Evolutionary conservation across 192 early-diverging fungal genomes (phyloP).

Genomic region (Chytriomyces sp.): DNA sequence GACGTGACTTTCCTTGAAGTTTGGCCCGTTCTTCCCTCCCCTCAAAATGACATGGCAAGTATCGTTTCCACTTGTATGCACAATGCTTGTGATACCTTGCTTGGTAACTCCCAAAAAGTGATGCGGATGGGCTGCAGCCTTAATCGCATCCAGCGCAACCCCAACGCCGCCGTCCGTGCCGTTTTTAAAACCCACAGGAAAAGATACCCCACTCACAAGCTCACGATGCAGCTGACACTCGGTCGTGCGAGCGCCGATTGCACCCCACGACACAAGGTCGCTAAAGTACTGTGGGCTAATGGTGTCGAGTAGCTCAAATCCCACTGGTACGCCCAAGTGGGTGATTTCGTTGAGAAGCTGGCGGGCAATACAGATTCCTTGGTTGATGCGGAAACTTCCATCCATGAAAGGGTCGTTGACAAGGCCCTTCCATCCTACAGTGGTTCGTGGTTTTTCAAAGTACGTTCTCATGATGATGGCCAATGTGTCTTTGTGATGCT

Average conservation of each 20-base stretch:
- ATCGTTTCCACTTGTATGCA: constrained; percentile 83
- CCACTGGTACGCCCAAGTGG: constrained; percentile 80
- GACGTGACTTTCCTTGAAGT: constrained; percentile 76
- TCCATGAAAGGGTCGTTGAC: constrained; percentile 68
- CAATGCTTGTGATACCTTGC: constrained; percentile 88
- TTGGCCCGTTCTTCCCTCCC: constrained; percentile 87
- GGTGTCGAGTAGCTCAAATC: constrained; percentile 89
- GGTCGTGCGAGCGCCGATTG: constrained; percentile 94
- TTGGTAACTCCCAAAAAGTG: constrained; percentile 95
- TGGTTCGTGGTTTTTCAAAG: constrained; percentile 97
- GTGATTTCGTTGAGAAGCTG: constrained; percentile 73
- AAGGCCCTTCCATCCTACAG: constrained; percentile 95
- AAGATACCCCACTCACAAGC: constrained; percentile 87
- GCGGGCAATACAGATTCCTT: constrained; percentile 85
- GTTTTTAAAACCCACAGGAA: constrained; percentile 96
- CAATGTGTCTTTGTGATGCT: constrained; percentile 55
- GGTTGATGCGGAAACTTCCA: constrained; percentile 89
- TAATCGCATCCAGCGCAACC: constrained; percentile 92
- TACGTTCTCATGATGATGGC: constrained; percentile 93
- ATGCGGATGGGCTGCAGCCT: constrained; percentile 80
- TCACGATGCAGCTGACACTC: constrained; percentile 95
- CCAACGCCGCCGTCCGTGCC: constrained; percentile 88
- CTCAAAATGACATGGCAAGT: constrained; percentile 89
- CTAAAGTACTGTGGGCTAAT: constrained; percentile 94
- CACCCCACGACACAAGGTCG: constrained; percentile 93